Percentiles rank a stretch among this genome's conserved stretches.
phyloP scores from a whole-genome alignment of 768 basidiomycete species.

The Chlorophyllum brunneum region DNA sequence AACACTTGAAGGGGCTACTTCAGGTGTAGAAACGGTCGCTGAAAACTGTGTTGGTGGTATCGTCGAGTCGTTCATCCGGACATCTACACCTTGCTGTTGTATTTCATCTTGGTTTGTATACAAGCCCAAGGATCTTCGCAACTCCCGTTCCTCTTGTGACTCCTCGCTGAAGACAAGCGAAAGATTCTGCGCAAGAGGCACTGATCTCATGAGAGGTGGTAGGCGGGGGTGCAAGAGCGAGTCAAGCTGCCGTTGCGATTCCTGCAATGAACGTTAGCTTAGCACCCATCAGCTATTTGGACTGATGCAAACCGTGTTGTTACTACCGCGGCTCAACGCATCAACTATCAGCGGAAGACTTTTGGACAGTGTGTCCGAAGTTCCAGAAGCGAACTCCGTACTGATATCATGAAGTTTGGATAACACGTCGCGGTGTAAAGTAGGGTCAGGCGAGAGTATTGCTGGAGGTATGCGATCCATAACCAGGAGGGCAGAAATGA shows the following conservation, averaged over 20 bases:
- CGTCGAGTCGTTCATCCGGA: not conserved
- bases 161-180: slow-evolving; percentile 63
- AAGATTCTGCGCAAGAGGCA: slow-evolving; percentile 60
- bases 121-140: slow-evolving; percentile 39
- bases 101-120: slow-evolving; percentile 11
- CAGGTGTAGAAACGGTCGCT: not conserved
- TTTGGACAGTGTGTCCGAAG: slow-evolving; percentile 56
- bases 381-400: slow-evolving; percentile 48
- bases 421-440: slow-evolving; percentile 43
- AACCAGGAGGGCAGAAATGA: slow-evolving; percentile 53
- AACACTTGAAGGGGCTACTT: not conserved
- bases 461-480: slow-evolving; percentile 54
- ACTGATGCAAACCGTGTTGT: slow-evolving; percentile 25
- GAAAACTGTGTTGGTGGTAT: not conserved
- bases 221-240: slow-evolving; percentile 74
- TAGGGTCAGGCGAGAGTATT: slow-evolving; percentile 48
- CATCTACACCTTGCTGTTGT: not conserved
- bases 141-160: slow-evolving; percentile 54
- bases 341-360: slow-evolving; percentile 53
- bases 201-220: slow-evolving; percentile 67
- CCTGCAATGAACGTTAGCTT: not conserved
- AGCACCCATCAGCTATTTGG: not conserved
- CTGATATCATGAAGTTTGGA: slow-evolving; percentile 44
- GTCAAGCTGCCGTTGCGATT: slow-evolving; percentile 43
- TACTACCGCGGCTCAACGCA: slow-evolving; percentile 27